A percentile compares a stretch with the other conserved stretches of the same genome.
Conservation (phyloP, 2,329 filamentous ascomycete genomes). For the Aureobasidium zeae region DNA sequence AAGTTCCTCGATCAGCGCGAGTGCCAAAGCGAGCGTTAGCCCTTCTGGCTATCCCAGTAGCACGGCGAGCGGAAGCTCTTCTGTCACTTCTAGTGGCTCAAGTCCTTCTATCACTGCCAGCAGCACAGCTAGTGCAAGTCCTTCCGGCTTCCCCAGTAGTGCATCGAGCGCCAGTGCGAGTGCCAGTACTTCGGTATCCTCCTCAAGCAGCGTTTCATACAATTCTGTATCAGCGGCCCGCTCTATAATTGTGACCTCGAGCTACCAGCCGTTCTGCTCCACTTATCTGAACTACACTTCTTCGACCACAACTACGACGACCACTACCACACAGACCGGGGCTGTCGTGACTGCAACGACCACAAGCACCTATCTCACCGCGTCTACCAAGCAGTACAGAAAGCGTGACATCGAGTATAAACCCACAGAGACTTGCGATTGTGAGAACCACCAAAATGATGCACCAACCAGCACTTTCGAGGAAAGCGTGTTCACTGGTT, state of each 20-base stretch:
- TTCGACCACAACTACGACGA: constrained; percentile 10
- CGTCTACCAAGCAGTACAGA: constrained; percentile 12
- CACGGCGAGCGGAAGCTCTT: neutral
- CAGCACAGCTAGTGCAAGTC: no score
- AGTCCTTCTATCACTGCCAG: no score
- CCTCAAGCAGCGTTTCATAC: constrained; percentile 1
- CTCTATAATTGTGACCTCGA: constrained; percentile 11
- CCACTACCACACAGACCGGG: constrained; percentile 12
- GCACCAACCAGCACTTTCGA: constrained; percentile 12
- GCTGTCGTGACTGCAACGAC: constrained; percentile 12
- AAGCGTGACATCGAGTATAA: constrained; percentile 14
- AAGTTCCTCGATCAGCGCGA: neutral
- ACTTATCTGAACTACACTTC: constrained; percentile 16
- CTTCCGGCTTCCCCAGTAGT: neutral
- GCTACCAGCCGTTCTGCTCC: constrained; percentile 19
- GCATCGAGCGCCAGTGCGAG: neutral
- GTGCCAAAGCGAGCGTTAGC: neutral
- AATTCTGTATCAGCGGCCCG: constrained; percentile 10
- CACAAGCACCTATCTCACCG: neutral
- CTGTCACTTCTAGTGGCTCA: no score
- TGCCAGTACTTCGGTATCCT: neutral
- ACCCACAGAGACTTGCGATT: constrained; percentile 11
- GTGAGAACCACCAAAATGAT: constrained; percentile 3
- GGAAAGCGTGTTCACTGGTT: constrained; percentile 5
- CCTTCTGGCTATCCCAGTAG: neutral